phyloP scores from a whole-genome alignment of 2,329 filamentous ascomycete species.

The Xylariaceae sp. region DNA sequence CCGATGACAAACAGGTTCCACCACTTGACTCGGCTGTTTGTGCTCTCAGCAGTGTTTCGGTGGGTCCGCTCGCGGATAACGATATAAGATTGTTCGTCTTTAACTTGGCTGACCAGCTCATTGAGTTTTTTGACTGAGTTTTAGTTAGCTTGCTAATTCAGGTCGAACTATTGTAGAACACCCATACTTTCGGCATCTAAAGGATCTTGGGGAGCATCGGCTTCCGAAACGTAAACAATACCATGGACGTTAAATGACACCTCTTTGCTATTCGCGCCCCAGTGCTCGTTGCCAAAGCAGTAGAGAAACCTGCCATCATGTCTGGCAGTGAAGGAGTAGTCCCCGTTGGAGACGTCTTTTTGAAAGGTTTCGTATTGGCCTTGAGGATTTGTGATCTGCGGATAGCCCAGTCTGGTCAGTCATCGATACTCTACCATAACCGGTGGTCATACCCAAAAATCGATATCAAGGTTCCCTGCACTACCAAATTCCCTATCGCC shows the following conservation, averaged over 20 bases:
- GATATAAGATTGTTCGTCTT: constrained; percentile 98
- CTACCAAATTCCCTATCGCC: constrained; percentile 95
- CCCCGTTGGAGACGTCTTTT: constrained; percentile 83
- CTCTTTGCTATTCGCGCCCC: constrained; percentile 95
- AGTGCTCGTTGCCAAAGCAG: constrained; percentile 99
- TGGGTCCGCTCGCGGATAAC: constrained; percentile 93
- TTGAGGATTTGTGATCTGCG: constrained; percentile 77
- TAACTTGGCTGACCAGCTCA: constrained; percentile 87
- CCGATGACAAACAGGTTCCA: constrained; percentile 97
- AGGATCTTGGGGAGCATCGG: constrained; percentile 82
- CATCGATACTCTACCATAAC: constrained; percentile 7
- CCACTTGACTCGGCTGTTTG: constrained; percentile 97
- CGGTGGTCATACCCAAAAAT: constrained; percentile 83
- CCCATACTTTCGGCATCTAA: constrained; percentile 83
- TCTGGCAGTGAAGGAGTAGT: constrained; percentile 87
- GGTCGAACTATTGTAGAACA: background rate
- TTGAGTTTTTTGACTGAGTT: constrained; percentile 78
- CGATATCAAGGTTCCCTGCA: constrained; percentile 92
- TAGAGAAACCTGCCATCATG: constrained; percentile 90
- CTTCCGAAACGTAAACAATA: constrained; percentile 94
- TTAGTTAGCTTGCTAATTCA: constrained; percentile 7
- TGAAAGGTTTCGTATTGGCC: constrained; percentile 80
- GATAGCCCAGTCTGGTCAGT: constrained; percentile 25
- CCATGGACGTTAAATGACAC: constrained; percentile 99
- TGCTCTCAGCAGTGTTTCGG: constrained; percentile 98